Percentiles rank a stretch among this genome's conserved stretches.
Conservation (phyloP, 441 rosid species). For the Erysimum cheiri region DNA sequence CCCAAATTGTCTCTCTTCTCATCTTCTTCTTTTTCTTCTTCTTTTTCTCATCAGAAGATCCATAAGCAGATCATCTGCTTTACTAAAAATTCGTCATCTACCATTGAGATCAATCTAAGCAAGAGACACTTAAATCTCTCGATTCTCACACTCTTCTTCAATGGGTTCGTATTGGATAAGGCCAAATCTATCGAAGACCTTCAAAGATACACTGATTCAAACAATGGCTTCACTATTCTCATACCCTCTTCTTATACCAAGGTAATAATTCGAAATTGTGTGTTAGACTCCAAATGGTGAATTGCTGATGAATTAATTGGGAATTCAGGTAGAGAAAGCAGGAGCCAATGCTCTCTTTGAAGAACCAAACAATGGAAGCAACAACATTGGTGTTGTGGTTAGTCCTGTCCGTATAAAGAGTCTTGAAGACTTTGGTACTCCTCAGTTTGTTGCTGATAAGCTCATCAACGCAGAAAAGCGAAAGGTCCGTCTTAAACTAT, state of each 20-base stretch:
- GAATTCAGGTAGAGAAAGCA: constrained; percentile 74
- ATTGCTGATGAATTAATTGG: background rate
- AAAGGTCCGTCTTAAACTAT: constrained; percentile 46
- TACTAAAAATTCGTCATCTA: constrained; percentile 16
- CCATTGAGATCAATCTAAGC: constrained; percentile 34
- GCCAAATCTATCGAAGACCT: constrained; percentile 52
- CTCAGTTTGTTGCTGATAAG: constrained; percentile 83
- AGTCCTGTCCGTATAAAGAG: constrained; percentile 79
- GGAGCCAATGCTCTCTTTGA: constrained; percentile 87
- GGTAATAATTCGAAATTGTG: background rate
- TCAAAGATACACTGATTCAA: constrained; percentile 65
- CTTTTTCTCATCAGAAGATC: background rate
- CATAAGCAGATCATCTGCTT: constrained; percentile 16
- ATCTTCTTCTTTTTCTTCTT: constrained; percentile 1
- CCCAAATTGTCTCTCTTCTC: constrained; percentile 26
- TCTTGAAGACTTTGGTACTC: constrained; percentile 79
- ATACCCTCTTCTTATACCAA: constrained; percentile 61
- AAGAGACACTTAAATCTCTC: constrained; percentile 66
- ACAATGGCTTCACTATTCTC: constrained; percentile 77
- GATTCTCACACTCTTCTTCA: constrained; percentile 52
- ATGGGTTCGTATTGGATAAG: constrained; percentile 46
- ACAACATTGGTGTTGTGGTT: constrained; percentile 85
- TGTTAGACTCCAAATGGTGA: background rate
- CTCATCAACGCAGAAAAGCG: constrained; percentile 88
- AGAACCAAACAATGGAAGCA: constrained; percentile 64